These are phyloP conservation scores for Thymus mandschuricus DNA, from an alignment of 257 asterid genomes.

Conservation along the genomic window DNA sequence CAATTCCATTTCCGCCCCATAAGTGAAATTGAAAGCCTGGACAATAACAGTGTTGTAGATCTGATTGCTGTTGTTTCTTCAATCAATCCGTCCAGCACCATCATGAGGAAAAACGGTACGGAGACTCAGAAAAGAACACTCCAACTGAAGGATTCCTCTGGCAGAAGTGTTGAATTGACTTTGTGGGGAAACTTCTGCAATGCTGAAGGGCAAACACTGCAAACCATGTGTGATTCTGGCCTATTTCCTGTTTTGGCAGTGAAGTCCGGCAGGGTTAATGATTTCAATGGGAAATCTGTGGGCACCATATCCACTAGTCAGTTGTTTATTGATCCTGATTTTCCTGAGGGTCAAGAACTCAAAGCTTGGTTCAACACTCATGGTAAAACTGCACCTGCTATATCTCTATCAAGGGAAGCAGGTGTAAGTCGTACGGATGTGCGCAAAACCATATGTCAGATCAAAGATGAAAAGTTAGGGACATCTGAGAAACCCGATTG, in stretches of 20 bases:
- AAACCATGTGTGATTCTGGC: slow-evolving; percentile 78
- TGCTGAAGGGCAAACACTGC: slow-evolving; percentile 84
- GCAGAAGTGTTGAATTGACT: slow-evolving; percentile 89
- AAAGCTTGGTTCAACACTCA: slow-evolving; percentile 72
- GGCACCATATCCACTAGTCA: slow-evolving; percentile 74
- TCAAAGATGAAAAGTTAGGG: slow-evolving; percentile 84
- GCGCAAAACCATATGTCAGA: slow-evolving; percentile 80
- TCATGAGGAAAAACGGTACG: slow-evolving; percentile 81
- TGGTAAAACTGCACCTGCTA: slow-evolving; percentile 63
- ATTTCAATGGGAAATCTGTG: slow-evolving; percentile 83
- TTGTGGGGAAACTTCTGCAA: slow-evolving; percentile 90
- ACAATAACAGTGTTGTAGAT: slow-evolving; percentile 67
- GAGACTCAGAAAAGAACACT: slow-evolving; percentile 81
- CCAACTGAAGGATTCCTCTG: slow-evolving; percentile 90
- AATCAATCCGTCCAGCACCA: slow-evolving; percentile 66
- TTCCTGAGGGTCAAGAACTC: slow-evolving; percentile 70
- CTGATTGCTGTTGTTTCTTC: slow-evolving; percentile 80
- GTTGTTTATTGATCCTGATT: slow-evolving; percentile 82
- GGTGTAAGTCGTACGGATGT: slow-evolving; percentile 56
- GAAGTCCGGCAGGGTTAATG: slow-evolving; percentile 76
- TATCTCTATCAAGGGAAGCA: slow-evolving; percentile 73
- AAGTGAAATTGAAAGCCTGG: slow-evolving; percentile 71
- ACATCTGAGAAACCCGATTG: slow-evolving; percentile 94
- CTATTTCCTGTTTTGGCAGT: slow-evolving; percentile 78
- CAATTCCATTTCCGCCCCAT: slow-evolving; percentile 79